Evolutionary conservation across 495 filamentous ascomycete genomes (phyloP).

Genomic region (Penicillium alfredii): DNA sequence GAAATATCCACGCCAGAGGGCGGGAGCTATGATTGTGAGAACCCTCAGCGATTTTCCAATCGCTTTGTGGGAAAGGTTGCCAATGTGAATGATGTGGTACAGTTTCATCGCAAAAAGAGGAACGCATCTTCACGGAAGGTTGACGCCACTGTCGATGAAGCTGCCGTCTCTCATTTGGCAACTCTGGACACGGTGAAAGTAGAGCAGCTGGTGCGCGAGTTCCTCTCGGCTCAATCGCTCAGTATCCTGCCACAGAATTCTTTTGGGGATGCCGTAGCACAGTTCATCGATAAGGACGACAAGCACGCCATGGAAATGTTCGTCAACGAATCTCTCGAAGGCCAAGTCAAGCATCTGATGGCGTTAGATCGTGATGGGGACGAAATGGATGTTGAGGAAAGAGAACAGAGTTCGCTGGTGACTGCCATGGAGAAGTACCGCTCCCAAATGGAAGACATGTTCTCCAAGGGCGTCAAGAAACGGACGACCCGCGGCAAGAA

Average conservation of each 20-base stretch:
- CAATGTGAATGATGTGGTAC: conserved; percentile 88
- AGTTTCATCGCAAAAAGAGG: conserved; percentile 85
- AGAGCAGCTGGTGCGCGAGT: conserved; percentile 79
- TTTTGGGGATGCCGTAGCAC: conserved; percentile 87
- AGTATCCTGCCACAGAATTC: conserved; percentile 86
- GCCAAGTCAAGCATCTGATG: conserved; percentile 70
- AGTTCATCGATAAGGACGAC: conserved; percentile 94
- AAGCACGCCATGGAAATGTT: conserved; percentile 89
- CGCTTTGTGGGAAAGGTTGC: conserved; percentile 85
- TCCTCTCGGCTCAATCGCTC: conserved; percentile 73
- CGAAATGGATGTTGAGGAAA: conserved; percentile 57
- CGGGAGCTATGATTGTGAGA: conserved; percentile 83
- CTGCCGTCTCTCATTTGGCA: conserved; percentile 52
- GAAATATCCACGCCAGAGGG: conserved; percentile 87
- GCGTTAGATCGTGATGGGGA: conserved; percentile 58
- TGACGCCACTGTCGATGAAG: conserved; percentile 48
- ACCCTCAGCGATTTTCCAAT: conserved; percentile 95
- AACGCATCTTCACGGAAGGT: conserved; percentile 34
- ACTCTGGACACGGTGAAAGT: conserved; percentile 75
- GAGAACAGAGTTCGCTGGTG: conserved; percentile 51
- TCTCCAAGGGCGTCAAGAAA: conserved; percentile 60
- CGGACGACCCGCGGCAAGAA: conserved; percentile 50
- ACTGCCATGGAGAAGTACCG: conserved; percentile 67
- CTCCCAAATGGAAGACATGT: conserved; percentile 63
- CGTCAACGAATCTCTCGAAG: conserved; percentile 69